Conservation (phyloP, 2,329 filamentous ascomycete species). For the Cladosporium sp. region DNA sequence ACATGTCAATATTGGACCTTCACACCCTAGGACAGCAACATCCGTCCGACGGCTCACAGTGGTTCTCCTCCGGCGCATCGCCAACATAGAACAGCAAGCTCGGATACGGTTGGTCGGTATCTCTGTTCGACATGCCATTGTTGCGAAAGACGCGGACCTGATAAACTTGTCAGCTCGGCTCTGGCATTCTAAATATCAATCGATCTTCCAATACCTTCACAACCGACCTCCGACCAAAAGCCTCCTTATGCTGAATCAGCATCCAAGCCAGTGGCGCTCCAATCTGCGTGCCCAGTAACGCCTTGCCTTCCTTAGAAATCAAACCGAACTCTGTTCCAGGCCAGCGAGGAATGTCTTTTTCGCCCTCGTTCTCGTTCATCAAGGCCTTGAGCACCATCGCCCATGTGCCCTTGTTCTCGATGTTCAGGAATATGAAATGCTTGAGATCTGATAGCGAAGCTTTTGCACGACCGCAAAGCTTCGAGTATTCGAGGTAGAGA, state of each 20-base stretch:
- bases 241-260: constrained; percentile 11
- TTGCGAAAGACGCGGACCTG: constrained; percentile 10
- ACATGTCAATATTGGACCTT: neutral
- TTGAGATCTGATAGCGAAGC: neutral
- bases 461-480: constrained; percentile 1
- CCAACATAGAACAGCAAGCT: constrained; percentile 11
- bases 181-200: neutral
- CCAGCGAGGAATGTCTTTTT: constrained; percentile 7
- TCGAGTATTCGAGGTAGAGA: constrained; percentile 2
- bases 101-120: constrained; percentile 8
- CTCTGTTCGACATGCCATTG: constrained; percentile 2
- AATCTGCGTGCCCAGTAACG: constrained; percentile 9
- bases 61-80: neutral
- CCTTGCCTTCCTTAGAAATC: neutral
- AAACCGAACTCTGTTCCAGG: constrained; percentile 1
- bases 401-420: constrained; percentile 6
- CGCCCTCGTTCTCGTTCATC: constrained; percentile 4
- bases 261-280: constrained; percentile 8
- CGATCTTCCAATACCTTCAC: neutral
- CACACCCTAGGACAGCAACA: constrained; percentile 9
- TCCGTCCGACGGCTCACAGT: constrained; percentile 2
- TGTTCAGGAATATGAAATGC: constrained; percentile 6
- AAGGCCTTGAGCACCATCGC: neutral
- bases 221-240: neutral
- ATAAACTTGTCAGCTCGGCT: neutral